These are phyloP conservation scores for Gossypium rotundifolium DNA, from an alignment of 345 rosid genomes.

Conservation along the genomic window DNA sequence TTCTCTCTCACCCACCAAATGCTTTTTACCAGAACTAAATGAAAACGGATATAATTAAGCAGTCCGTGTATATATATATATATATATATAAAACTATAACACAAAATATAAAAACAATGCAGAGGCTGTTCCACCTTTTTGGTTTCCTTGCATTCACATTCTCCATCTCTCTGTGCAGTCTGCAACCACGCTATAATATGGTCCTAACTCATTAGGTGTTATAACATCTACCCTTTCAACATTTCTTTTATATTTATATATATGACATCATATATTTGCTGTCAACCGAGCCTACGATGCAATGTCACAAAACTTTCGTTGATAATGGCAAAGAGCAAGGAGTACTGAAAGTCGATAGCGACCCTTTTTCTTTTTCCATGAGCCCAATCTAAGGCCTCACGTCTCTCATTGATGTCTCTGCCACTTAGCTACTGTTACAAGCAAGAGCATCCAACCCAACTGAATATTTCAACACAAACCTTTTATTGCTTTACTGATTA, in stretches of 20 bases:
- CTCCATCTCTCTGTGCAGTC: neutral
- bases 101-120: neutral
- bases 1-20: neutral
- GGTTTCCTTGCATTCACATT: neutral
- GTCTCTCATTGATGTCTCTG: neutral
- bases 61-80: neutral
- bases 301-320: no score
- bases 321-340: neutral
- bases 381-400: neutral
- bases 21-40: neutral
- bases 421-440: no score
- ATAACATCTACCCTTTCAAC: neutral
- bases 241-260: neutral
- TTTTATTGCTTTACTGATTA: no score
- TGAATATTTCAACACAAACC: no score
- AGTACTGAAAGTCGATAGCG: neutral
- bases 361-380: neutral
- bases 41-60: neutral
- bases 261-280: neutral
- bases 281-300: no score
- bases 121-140: neutral
- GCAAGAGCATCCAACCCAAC: no score
- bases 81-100: neutral
- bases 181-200: neutral
- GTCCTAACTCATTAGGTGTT: slow-evolving; percentile 1